A percentile compares a stretch with the other conserved stretches of the same genome.
These are phyloP conservation scores for Psophocarpus tetragonolobus DNA, from an alignment of 306 rosid genomes.

Conservation along the genomic window DNA sequence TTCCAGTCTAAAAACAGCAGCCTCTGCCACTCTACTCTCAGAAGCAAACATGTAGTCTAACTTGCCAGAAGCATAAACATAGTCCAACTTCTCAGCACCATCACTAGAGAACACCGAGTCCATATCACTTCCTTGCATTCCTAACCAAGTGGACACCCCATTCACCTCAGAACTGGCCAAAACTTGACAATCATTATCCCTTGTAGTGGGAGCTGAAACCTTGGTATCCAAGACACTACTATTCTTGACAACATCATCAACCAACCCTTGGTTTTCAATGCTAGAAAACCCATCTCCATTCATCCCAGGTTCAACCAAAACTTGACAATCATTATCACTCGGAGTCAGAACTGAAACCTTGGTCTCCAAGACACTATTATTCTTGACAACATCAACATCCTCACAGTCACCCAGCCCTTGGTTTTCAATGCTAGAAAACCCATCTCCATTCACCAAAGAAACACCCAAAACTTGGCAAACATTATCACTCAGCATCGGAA, in stretches of 20 bases:
- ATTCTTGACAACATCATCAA: constrained; percentile 37
- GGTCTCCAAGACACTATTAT: constrained; percentile 36
- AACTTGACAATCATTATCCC: not conserved
- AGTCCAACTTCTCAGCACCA: constrained; percentile 36
- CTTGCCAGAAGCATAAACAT: constrained; percentile 10
- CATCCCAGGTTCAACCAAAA: constrained; percentile 45
- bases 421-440: constrained; percentile 32
- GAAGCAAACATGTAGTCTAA: not conserved
- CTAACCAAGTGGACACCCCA: constrained; percentile 45
- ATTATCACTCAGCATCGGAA: too few species aligned
- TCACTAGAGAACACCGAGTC: not conserved
- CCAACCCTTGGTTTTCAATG: constrained; percentile 31
- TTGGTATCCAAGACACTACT: constrained; percentile 38
- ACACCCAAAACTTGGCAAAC: too few species aligned
- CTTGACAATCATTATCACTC: not conserved
- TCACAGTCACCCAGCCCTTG: constrained; percentile 32
- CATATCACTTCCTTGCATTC: constrained; percentile 37
- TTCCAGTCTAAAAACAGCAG: not conserved
- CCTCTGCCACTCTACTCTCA: not conserved
- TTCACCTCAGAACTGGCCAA: constrained; percentile 49
- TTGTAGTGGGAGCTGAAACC: constrained; percentile 11
- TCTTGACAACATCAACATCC: constrained; percentile 38
- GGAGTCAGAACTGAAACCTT: constrained; percentile 20
- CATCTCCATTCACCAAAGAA: constrained; percentile 33
- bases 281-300: constrained; percentile 38